Conservation (phyloP, 441 rosid genomes). For the Adansonia madagascariensis region DNA sequence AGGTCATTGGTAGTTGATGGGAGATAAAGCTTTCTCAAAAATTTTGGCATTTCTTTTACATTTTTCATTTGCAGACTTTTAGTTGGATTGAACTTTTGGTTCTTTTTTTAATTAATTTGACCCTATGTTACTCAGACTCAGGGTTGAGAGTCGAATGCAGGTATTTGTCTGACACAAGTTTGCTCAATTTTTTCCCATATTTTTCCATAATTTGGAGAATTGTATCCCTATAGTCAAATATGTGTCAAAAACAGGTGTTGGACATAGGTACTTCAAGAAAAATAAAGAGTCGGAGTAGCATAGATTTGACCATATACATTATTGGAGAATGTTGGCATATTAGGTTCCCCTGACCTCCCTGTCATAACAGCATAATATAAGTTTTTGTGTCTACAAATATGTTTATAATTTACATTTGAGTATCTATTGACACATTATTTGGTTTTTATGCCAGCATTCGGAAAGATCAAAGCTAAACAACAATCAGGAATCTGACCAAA, state of each 20-base stretch:
- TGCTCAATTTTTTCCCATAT: too few species aligned
- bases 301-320: not conserved
- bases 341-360: not conserved
- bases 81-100: not conserved
- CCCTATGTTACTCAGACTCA: not conserved
- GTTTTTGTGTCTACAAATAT: not conserved
- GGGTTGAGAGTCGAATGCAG: too few species aligned
- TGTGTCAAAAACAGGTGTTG: too few species aligned
- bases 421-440: constrained; percentile 3
- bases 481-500: constrained; percentile 32
- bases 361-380: not conserved
- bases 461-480: constrained; percentile 30
- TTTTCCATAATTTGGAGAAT: too few species aligned
- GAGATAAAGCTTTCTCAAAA: not conserved
- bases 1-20: not conserved
- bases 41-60: not conserved
- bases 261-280: too few species aligned
- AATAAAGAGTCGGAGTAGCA: too few species aligned
- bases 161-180: too few species aligned
- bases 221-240: too few species aligned
- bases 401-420: not conserved
- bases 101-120: constrained; percentile 1
- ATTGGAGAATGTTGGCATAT: not conserved
- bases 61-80: not conserved
- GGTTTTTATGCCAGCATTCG: constrained; percentile 35